Base-by-base conservation (phyloP, 768 basidiomycete species). In the Crassisporium funariophilum region DNA sequence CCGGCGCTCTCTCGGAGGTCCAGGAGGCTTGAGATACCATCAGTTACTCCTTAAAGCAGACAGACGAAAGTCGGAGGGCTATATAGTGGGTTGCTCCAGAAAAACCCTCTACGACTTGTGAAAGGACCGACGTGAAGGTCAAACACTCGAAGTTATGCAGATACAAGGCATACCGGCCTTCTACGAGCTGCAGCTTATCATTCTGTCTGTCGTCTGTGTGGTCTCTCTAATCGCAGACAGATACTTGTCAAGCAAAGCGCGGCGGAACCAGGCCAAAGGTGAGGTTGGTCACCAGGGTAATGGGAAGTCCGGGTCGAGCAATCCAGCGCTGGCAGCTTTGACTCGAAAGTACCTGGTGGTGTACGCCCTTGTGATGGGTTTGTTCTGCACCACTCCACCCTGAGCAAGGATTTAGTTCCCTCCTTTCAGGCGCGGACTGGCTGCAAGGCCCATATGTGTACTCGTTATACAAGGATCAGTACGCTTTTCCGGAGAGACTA, bases 401-500 rank as follows among this genome's bases (percentile, higher is more conserved):
- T 41, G 43, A 25, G 41, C 22, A 15, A 9, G 20, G 35, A 3
- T 35, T 9, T 13, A 21, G 21, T 35, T 45, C 52, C 41, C 20
- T 23, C 11, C 25, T 16, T 41, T 27, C 55, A 87, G 86, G 81
- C 47, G 83, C 86, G 29, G 86, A 89, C 63, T 88, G 87, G 86
- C 71, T 89, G 11, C 86, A 89, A 62, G 88, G 88, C 0, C 88
- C 88, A 12, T 89, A 89, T 56, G 72, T 89, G 0, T 90, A 88
- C 55, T 85, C 86, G 12, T 66, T 89, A 0, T 90, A 88, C 60
- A 71, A 73, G 36, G 84, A 86, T 34, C 83, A 88, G 56, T 86
- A 87, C 50, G 64, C 57, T 8, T 81, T 83, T 57, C 68, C 83
- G 0, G 85, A 86, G 60, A 66, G 81, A 24, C 61, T 78, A 17